phyloP scores from a whole-genome alignment of 805 yeast genomes.

The Barnettozyma sucrosica region DNA sequence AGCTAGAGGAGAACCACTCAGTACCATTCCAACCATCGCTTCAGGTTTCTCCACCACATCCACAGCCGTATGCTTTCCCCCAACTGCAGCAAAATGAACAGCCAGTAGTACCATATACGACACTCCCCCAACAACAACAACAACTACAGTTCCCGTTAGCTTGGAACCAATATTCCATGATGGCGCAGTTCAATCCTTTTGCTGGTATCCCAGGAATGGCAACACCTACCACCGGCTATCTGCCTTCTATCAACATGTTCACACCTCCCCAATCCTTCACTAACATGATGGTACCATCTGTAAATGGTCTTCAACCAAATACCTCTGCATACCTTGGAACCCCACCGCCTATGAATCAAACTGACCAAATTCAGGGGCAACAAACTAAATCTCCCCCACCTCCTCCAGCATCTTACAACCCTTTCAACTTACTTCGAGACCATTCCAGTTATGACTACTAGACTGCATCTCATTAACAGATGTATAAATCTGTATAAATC shows the following conservation, averaged over 20 bases:
- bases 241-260: not conserved
- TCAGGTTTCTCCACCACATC: not conserved
- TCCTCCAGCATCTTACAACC: not conserved
- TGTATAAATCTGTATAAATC: not conserved
- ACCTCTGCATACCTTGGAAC: not conserved
- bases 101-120: not conserved
- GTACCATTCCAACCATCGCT: not conserved
- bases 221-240: constrained; percentile 1
- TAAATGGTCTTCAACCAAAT: not conserved
- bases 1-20: not conserved
- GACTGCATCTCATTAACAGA: not conserved
- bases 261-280: not conserved
- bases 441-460: not conserved
- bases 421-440: not conserved
- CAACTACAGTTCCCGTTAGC: not conserved
- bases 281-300: not conserved
- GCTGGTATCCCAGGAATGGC: not conserved
- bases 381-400: constrained; percentile 1
- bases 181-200: not conserved
- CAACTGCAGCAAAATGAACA: not conserved
- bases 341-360: not conserved
- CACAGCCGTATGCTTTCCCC: not conserved
- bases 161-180: not conserved
- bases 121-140: not conserved
- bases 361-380: not conserved